Conservation (phyloP, 257 asterid genomes). For the Salvia miltiorrhiza region DNA sequence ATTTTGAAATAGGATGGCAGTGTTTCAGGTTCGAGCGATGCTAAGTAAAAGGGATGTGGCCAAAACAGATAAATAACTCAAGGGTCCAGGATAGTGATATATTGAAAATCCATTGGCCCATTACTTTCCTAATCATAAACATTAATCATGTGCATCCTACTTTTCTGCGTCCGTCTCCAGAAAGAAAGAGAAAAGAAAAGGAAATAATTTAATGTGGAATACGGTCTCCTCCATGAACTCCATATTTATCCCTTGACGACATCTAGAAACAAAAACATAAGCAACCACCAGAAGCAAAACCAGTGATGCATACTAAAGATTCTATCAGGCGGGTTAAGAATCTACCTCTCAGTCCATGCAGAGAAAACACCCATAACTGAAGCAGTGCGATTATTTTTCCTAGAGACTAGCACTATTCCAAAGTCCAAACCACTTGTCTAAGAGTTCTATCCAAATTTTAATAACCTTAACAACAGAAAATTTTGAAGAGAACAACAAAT, state of each 20-base stretch:
- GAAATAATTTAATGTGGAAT: neutral
- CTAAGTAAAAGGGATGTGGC: neutral
- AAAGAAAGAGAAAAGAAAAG: neutral
- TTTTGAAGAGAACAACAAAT: neutral
- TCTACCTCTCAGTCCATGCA: neutral
- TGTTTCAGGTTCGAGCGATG: neutral
- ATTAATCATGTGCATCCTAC: neutral
- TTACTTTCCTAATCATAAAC: constrained; percentile 1
- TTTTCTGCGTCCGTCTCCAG: neutral
- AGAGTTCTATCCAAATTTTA: neutral
- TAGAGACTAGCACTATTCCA: neutral
- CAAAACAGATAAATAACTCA: neutral
- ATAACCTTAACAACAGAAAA: neutral
- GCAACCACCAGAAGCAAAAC: constrained; percentile 1
- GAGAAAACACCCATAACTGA: neutral
- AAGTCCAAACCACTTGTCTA: neutral
- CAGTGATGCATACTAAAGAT: neutral
- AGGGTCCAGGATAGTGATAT: neutral
- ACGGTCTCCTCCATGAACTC: neutral
- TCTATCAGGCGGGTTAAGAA: neutral
- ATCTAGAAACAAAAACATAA: neutral
- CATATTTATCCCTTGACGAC: neutral
- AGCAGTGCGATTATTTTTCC: neutral
- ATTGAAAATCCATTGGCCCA: neutral
- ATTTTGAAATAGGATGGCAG: neutral